phyloP scores from a whole-genome alignment of 2,329 filamentous ascomycete species.

The Ophiostoma pallidulum region DNA sequence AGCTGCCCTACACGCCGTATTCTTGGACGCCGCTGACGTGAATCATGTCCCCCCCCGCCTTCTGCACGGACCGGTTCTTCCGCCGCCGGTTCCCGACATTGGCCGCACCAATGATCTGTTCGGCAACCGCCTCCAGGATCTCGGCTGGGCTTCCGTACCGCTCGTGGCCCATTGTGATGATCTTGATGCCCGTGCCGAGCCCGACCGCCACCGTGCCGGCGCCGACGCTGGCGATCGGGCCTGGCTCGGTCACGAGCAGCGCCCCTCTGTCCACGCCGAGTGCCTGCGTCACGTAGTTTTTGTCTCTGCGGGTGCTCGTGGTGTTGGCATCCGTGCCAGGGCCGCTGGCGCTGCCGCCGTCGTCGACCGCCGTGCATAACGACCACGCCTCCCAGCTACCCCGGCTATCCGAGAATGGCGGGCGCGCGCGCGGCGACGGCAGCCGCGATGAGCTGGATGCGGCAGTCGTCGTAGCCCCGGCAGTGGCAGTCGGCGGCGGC shows the following conservation, averaged over 20 bases:
- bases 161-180: slow-evolving; percentile 58
- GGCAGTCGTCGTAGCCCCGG: too few species aligned
- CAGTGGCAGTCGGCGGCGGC: too few species aligned
- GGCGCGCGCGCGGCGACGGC: background rate
- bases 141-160: slow-evolving; percentile 42
- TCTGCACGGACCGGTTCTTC: slow-evolving; percentile 12
- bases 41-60: background rate
- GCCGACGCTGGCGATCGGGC: slow-evolving; percentile 55
- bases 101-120: slow-evolving; percentile 20
- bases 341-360: slow-evolving; percentile 23
- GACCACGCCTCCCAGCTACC: slow-evolving; percentile 48
- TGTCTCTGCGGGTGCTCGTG: background rate
- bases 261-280: slow-evolving; percentile 31
- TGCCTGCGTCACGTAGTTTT: slow-evolving; percentile 26
- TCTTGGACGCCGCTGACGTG: too few species aligned
- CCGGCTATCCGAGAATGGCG: slow-evolving; percentile 9
- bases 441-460: background rate
- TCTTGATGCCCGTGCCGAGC: slow-evolving; percentile 63
- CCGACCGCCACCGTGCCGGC: slow-evolving; percentile 57
- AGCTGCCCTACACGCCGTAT: too few species aligned
- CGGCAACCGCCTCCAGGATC: slow-evolving; percentile 21
- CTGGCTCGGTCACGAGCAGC: slow-evolving; percentile 49
- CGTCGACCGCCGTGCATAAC: slow-evolving; percentile 35
- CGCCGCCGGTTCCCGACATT: slow-evolving; percentile 30
- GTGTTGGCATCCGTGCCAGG: slow-evolving; percentile 28